phyloP scores from a whole-genome alignment of 805 yeast genomes.

The Wickerhamiella vanderwaltii region DNA sequence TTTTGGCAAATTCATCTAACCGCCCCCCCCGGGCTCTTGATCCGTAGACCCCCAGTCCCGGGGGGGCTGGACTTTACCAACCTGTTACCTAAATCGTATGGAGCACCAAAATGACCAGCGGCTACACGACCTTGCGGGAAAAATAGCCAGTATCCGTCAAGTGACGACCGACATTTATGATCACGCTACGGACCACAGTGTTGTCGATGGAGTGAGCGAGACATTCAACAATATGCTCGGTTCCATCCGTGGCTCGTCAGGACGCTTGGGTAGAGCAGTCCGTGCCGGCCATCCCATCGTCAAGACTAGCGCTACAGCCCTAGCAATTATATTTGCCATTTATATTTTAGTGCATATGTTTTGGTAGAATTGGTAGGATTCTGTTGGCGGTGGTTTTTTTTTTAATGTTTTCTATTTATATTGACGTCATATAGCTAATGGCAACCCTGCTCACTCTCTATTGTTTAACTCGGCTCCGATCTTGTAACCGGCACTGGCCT shows the following conservation, averaged over 20 bases:
- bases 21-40: too few species aligned
- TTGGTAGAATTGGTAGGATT: constrained; percentile 17
- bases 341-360: constrained; percentile 44
- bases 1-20: too few species aligned
- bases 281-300: constrained; percentile 46
- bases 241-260: constrained; percentile 41
- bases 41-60: too few species aligned
- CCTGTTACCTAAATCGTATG: constrained; percentile 15
- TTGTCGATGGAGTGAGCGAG: constrained; percentile 35
- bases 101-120: constrained; percentile 45
- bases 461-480: constrained; percentile 39
- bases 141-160: constrained; percentile 49
- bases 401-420: too few species aligned
- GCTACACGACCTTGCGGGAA: constrained; percentile 50
- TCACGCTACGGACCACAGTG: constrained; percentile 42
- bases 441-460: neutral
- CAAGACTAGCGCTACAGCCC: constrained; percentile 46
- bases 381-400: too few species aligned
- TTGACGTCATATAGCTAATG: neutral
- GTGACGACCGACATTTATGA: constrained; percentile 57
- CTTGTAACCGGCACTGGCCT: constrained; percentile 77
- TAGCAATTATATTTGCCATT: constrained; percentile 42
- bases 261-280: constrained; percentile 43
- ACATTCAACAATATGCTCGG: constrained; percentile 40
- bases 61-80: too few species aligned